phyloP scores from a whole-genome alignment of 257 asterid species.

The Marsdenia floribunda region DNA sequence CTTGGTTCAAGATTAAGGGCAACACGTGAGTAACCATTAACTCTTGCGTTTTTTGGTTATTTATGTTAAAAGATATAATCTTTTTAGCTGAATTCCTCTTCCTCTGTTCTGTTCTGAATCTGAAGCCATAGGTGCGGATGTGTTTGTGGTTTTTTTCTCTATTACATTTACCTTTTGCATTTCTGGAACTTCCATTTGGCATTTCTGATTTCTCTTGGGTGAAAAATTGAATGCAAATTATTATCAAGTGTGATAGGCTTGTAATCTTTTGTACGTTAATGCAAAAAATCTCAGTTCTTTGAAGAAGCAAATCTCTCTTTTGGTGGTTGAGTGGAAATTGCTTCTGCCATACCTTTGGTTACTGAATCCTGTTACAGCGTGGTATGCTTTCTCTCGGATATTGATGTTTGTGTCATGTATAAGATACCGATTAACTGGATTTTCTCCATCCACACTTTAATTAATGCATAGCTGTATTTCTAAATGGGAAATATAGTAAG shows the following conservation, averaged over 20 bases:
- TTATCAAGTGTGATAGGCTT: background rate
- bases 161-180: background rate
- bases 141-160: background rate
- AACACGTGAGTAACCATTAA: conserved; percentile 36
- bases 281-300: background rate
- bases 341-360: background rate
- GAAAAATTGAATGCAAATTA: no score
- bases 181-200: background rate
- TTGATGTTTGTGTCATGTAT: conserved; percentile 3
- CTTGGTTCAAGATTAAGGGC: conserved; percentile 52
- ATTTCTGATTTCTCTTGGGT: background rate
- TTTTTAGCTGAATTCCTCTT: conserved; percentile 1
- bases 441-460: background rate
- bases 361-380: background rate
- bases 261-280: background rate
- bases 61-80: background rate
- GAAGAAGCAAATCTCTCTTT: background rate
- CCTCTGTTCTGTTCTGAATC: background rate
- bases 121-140: background rate
- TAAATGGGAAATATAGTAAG: background rate
- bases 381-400: background rate
- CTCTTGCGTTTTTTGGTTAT: background rate
- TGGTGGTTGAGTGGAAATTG: background rate
- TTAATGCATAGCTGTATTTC: background rate
- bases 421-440: background rate